A percentile compares a stretch with the other conserved stretches of the same genome.
These are phyloP conservation scores for Globisporangium abappressorium DNA, from an alignment of 352 stramenopile genomes.

Conservation along the genomic window DNA sequence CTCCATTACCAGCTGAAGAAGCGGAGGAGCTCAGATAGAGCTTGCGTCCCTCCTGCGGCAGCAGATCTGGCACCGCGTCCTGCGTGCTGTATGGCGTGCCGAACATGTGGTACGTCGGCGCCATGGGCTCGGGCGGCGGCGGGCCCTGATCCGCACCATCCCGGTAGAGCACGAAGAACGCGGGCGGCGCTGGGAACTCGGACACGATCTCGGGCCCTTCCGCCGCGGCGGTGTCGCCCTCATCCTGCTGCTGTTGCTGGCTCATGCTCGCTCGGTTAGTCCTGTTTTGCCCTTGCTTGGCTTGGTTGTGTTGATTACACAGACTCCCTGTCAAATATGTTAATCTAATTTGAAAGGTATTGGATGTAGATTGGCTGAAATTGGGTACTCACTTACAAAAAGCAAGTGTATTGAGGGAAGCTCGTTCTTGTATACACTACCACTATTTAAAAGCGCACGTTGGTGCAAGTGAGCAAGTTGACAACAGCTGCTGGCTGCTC, in stretches of 20 bases:
- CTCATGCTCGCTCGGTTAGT: not conserved
- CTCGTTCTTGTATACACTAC: no score
- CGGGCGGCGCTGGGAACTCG: conserved; percentile 76
- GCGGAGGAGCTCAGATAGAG: conserved; percentile 32
- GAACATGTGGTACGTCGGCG: conserved; percentile 85
- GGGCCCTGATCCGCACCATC: conserved; percentile 50
- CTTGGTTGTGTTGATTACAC: not conserved
- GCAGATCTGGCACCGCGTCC: conserved; percentile 74
- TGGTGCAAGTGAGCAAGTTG: no score
- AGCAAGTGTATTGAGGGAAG: no score
- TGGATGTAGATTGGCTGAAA: not conserved
- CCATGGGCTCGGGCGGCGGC: conserved; percentile 63
- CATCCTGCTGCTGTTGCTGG: conserved; percentile 6
- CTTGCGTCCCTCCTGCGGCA: conserved; percentile 59
- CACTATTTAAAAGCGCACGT: no score
- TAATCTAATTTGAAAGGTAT: not conserved
- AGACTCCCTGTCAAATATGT: not conserved
- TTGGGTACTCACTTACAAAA: not conserved
- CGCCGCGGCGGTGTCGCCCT: conserved; percentile 13
- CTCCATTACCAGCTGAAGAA: not conserved
- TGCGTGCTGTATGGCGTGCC: conserved; percentile 80
- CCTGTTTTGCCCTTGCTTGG: not conserved
- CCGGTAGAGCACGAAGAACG: conserved; percentile 73
- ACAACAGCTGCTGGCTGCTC: no score
- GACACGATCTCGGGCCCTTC: conserved; percentile 81